Evolutionary conservation across 805 yeast genomes (phyloP), one percentile per base, ranked within the genome.

Genomic region (Nakazawaea wickerhamii): DNA sequence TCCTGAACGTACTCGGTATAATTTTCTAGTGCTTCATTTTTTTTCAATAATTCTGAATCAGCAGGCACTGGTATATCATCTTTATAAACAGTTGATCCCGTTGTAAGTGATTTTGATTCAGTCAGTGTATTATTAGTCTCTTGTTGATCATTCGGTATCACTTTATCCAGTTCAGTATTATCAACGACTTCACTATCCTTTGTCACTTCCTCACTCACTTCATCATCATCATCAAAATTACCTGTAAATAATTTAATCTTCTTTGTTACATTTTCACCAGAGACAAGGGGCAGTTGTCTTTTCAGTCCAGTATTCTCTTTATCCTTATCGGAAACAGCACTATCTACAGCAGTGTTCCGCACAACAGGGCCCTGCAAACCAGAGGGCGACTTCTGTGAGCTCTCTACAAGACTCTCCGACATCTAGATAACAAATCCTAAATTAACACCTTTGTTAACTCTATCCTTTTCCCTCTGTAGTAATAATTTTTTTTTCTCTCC

Each of bases 11-110:
- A 32, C 13, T 38, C 38, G n/a, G 19, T 38, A 31, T 50, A 50
- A 18, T 34, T 40, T 14, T 44, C 43, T 21, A 45, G 26, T 7
- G 52, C 52, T 13, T 41, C 48, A 21, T 42, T 46, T 15, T 50
- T 44, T 18, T 53, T 59, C 44, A 62, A 51, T 6, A 64, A 47
- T 31, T 59, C 67, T 21, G 67, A 61, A 34, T 57, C 57, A 1
- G 58, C 50, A 4, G 68, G 68, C n/a, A 64, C 50, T 13, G 30
- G 4, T 5, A 27, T 14, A 3, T 26, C 39, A 37, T 43, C 41
- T 28, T 19, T 36, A 13, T 41, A 13, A 9, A 28, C 34, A 8
- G 32, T 17, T 3, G 22, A 9, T 9, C 25, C 26, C 21, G 9
- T 2, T 2, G 39, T n/a, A n/a, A 10, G n/a, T 28, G 7, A 28